phyloP scores from a whole-genome alignment of 139 green algal genomes.

The Tetradesmus lagerheimii region DNA sequence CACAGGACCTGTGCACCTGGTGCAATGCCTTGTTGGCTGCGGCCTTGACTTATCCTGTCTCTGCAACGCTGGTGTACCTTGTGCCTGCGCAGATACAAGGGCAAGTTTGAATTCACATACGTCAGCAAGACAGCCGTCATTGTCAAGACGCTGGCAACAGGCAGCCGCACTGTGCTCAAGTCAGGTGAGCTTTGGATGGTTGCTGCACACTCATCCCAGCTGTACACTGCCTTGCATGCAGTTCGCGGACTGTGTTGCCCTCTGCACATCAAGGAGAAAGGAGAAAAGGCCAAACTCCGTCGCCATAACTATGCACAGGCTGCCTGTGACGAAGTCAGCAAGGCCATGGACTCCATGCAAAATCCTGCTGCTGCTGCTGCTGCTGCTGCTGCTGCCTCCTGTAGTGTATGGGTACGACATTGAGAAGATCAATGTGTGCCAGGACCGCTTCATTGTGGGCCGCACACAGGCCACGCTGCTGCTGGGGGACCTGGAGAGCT shows the following conservation, averaged over 20 bases:
- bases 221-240: neutral
- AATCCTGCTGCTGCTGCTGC: neutral
- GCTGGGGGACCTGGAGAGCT: slow-evolving; percentile 82
- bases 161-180: slow-evolving; percentile 74
- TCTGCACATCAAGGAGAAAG: too few relatives aligned
- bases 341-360: too few relatives aligned
- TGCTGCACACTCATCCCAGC: neutral
- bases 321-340: too few relatives aligned
- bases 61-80: neutral
- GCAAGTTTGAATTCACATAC: slow-evolving; percentile 90
- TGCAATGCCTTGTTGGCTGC: neutral
- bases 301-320: too few relatives aligned
- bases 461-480: slow-evolving; percentile 82
- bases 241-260: too few relatives aligned
- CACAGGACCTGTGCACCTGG: too few relatives aligned
- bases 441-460: slow-evolving; percentile 79
- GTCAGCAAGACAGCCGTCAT: slow-evolving; percentile 78
- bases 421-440: slow-evolving; percentile 80
- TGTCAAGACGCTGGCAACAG: slow-evolving; percentile 78
- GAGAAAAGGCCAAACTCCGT: too few relatives aligned
- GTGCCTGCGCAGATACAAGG: slow-evolving; percentile 65
- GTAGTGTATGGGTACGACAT: slow-evolving; percentile 79
- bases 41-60: neutral
- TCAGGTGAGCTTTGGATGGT: slow-evolving; percentile 37
- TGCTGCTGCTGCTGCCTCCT: slow-evolving; percentile 4